phyloP scores from a whole-genome alignment of 257 asterid genomes.

The Ballota nigra region DNA sequence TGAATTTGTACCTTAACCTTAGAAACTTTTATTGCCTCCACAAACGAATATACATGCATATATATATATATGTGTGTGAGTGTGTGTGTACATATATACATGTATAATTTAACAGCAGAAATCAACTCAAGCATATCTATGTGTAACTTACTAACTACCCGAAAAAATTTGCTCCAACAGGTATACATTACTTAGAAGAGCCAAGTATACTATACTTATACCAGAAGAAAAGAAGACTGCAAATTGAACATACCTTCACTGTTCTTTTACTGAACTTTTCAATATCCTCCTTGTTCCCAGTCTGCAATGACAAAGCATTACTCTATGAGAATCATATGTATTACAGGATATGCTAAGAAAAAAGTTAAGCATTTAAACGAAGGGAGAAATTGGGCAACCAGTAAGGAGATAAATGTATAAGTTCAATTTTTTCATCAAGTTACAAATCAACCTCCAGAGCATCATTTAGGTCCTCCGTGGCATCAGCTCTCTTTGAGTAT shows the following conservation, averaged over 20 bases:
- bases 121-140: not conserved
- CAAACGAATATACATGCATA: not conserved
- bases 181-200: not conserved
- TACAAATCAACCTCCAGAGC: slow-evolving; percentile 69
- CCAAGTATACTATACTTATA: not conserved
- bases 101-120: not conserved
- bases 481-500: slow-evolving; percentile 83
- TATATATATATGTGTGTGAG: too few species aligned
- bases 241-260: slow-evolving; percentile 60
- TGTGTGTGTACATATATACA: too few species aligned
- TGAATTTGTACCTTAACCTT: not conserved
- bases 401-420: slow-evolving; percentile 1
- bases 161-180: not conserved
- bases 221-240: slow-evolving; percentile 3
- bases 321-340: slow-evolving; percentile 8
- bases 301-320: slow-evolving; percentile 40
- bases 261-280: slow-evolving; percentile 98
- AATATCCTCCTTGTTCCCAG: slow-evolving; percentile 82
- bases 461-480: slow-evolving; percentile 71
- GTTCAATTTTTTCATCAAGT: slow-evolving; percentile 1
- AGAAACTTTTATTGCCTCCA: not conserved
- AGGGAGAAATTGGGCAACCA: not conserved
- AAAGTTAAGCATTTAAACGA: not conserved
- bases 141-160: not conserved
- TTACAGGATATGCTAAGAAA: slow-evolving; percentile 1